Evolutionary conservation across 1,284 basidiomycete species (phyloP).

Genomic region (Kwoniella shivajii): DNA sequence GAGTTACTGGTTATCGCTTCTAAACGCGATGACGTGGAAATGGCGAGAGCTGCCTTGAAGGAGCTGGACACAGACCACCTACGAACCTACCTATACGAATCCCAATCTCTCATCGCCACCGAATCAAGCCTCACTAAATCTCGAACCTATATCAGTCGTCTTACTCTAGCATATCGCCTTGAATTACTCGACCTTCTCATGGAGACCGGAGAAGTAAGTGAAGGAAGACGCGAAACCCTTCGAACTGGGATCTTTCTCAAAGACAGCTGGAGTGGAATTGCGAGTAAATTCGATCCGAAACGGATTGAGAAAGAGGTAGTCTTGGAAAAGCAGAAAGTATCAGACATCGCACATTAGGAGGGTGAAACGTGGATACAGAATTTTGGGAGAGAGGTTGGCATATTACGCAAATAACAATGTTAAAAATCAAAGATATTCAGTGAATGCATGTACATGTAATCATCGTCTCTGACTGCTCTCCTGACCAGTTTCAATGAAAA

Average conservation of each 20-base stretch:
- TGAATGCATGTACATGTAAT: no score
- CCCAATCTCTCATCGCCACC: not conserved
- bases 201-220: not conserved
- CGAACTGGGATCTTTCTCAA: not conserved
- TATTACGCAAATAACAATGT: no score
- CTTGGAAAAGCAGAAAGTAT: no score
- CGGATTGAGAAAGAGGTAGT: no score
- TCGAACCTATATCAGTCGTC: not conserved
- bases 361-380: no score
- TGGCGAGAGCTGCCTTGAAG: constrained; percentile 3
- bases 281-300: not conserved
- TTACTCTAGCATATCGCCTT: not conserved
- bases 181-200: not conserved
- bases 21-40: not conserved
- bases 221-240: not conserved
- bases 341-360: no score
- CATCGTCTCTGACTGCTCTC: no score
- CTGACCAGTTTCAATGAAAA: no score
- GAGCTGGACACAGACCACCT: not conserved
- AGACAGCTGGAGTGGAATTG: not conserved
- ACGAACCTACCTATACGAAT: not conserved
- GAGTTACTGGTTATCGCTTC: constrained; percentile 9
- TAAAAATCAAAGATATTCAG: no score
- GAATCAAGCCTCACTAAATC: not conserved
- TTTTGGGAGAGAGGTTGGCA: no score